Evolutionary conservation across 495 filamentous ascomycete species (phyloP).

Genomic region (Lentithecium fluviatile): DNA sequence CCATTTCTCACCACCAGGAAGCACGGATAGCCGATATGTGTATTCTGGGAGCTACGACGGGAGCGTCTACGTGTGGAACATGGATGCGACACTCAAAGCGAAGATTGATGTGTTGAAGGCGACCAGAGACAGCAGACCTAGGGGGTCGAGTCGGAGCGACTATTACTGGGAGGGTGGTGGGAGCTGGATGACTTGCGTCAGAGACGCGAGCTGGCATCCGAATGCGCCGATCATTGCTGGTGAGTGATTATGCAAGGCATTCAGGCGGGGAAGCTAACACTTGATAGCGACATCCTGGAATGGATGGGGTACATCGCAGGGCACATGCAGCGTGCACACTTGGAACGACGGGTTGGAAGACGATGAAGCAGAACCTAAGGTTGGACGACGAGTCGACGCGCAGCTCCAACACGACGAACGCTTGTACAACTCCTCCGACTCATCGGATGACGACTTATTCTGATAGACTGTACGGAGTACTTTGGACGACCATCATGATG

Average conservation of each 20-base stretch:
- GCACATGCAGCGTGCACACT: conserved; percentile 73
- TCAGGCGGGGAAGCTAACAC: background rate
- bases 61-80: conserved; percentile 84
- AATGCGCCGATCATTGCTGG: conserved; percentile 84
- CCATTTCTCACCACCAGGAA: conserved; percentile 88
- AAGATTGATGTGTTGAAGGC: conserved; percentile 73
- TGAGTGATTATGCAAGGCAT: conserved; percentile 44
- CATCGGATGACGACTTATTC: conserved; percentile 13
- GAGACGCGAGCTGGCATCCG: conserved; percentile 96
- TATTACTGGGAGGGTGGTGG: conserved; percentile 40
- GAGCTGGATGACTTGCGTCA: conserved; percentile 75
- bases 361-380: conserved; percentile 65
- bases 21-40: conserved; percentile 88
- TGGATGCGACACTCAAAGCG: conserved; percentile 84
- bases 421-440: conserved; percentile 26
- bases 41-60: conserved; percentile 89
- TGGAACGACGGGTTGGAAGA: conserved; percentile 65
- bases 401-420: conserved; percentile 45
- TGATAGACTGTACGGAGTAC: background rate
- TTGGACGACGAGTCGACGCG: conserved; percentile 58
- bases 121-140: conserved; percentile 60
- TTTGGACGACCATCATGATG: background rate
- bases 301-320: conserved; percentile 64
- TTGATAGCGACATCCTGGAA: conserved; percentile 74
- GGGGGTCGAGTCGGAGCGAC: conserved; percentile 45